Percentiles rank a stretch among this genome's conserved stretches.
These are phyloP conservation scores for Thyridium curvatum DNA, from an alignment of 2,329 filamentous ascomycete genomes.

Conservation along the genomic window DNA sequence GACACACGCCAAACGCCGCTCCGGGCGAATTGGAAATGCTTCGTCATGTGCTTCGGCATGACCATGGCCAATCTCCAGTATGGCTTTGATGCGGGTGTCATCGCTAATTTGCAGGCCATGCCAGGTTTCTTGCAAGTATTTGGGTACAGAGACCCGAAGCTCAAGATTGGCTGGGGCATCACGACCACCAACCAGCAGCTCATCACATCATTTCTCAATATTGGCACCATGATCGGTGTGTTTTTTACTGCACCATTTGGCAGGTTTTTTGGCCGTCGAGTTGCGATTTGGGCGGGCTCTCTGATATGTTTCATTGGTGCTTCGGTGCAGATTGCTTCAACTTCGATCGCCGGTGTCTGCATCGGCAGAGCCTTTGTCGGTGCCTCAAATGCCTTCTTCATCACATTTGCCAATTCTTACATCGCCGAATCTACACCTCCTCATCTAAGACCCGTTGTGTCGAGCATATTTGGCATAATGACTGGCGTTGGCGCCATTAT, in stretches of 20 bases:
- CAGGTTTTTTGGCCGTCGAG: conserved; percentile 11
- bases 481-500: neutral
- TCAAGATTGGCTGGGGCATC: conserved; percentile 14
- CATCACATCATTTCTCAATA: conserved; percentile 16
- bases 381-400: conserved; percentile 15
- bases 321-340: conserved; percentile 11
- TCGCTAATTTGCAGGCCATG: conserved; percentile 16
- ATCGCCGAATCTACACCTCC: conserved; percentile 13
- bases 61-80: conserved; percentile 15
- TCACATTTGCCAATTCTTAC: conserved; percentile 16
- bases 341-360: conserved; percentile 8
- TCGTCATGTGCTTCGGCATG: conserved; percentile 4
- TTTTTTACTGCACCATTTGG: conserved; percentile 12
- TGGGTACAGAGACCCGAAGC: conserved; percentile 12
- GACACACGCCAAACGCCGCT: too few relatives aligned
- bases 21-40: conserved; percentile 4
- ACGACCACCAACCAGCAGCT: conserved; percentile 14
- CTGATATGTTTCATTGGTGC: conserved; percentile 10
- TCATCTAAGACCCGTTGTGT: neutral
- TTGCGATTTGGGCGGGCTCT: conserved; percentile 13
- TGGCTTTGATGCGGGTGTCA: conserved; percentile 14
- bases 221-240: conserved; percentile 16
- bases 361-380: conserved; percentile 12
- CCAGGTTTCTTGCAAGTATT: conserved; percentile 16
- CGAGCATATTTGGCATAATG: conserved; percentile 19